phyloP scores from a whole-genome alignment of 2,329 filamentous ascomycete genomes.

The Metarhizium robertsii region DNA sequence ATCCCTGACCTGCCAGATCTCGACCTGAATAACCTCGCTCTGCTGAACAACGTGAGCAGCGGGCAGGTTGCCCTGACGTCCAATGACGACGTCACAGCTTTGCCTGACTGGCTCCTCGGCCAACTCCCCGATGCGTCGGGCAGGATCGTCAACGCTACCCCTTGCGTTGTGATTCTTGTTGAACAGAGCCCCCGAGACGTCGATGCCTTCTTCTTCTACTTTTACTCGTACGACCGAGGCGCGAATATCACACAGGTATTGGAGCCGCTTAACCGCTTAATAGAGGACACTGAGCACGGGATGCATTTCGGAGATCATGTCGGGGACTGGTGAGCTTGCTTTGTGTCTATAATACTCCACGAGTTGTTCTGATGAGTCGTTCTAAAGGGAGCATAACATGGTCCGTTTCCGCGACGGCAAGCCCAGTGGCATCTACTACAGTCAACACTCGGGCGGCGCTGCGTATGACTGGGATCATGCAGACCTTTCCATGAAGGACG shows the following conservation, averaged over 20 bases:
- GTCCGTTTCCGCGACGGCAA: constrained; percentile 17
- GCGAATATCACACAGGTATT: constrained; percentile 18
- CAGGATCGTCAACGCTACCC: constrained; percentile 13
- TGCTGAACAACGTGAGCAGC: constrained; percentile 12
- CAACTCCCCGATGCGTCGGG: constrained; percentile 14
- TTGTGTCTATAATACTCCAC: not conserved
- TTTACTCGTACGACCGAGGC: constrained; percentile 22
- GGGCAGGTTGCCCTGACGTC: constrained; percentile 16
- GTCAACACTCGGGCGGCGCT: constrained; percentile 16
- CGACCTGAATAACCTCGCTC: constrained; percentile 17
- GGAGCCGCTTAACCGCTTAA: constrained; percentile 14
- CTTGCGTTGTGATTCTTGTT: constrained; percentile 19
- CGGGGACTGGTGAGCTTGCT: constrained; percentile 14
- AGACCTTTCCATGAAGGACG: constrained; percentile 11
- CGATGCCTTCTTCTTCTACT: constrained; percentile 23
- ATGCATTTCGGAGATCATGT: constrained; percentile 17
- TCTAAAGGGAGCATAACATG: constrained; percentile 23
- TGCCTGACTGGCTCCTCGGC: constrained; percentile 17
- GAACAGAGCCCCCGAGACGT: constrained; percentile 10
- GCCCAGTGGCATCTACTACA: constrained; percentile 18
- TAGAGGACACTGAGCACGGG: constrained; percentile 9
- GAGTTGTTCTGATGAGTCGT: not conserved
- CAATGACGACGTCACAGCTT: constrained; percentile 13
- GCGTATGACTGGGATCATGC: constrained; percentile 16
- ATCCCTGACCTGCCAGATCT: constrained; percentile 12